A percentile compares a stretch with the other conserved stretches of the same genome.
These are phyloP conservation scores for Lantana camara DNA, from an alignment of 257 asterid genomes.

Conservation along the genomic window DNA sequence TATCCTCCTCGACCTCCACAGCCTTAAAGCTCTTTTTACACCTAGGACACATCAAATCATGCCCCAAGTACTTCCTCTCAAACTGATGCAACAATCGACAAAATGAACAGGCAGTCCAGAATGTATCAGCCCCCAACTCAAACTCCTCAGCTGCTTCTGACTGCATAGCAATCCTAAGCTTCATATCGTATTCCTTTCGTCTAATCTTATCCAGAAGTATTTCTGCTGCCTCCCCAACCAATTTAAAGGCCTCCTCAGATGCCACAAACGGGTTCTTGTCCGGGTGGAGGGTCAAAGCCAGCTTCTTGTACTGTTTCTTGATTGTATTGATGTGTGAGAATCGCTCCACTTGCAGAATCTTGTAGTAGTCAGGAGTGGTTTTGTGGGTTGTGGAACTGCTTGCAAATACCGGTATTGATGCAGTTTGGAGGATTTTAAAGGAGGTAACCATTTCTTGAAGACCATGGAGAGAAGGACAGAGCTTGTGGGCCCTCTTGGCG, in stretches of 20 bases:
- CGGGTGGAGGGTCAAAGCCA: conserved; percentile 79
- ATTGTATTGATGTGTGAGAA: conserved; percentile 61
- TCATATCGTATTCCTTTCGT: conserved; percentile 75
- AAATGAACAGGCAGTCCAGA: conserved; percentile 62
- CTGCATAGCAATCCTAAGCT: conserved; percentile 76
- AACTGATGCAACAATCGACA: conserved; percentile 72
- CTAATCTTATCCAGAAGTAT: conserved; percentile 71
- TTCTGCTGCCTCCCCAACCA: conserved; percentile 74
- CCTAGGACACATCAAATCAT: conserved; percentile 67
- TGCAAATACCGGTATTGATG: conserved; percentile 31
- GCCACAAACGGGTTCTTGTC: conserved; percentile 67
- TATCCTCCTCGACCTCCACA: conserved; percentile 46
- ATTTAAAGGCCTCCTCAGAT: conserved; percentile 83
- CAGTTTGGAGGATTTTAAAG: conserved; percentile 55
- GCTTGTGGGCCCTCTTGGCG: conserved; percentile 72
- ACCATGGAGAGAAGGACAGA: conserved; percentile 56
- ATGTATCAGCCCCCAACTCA: conserved; percentile 39
- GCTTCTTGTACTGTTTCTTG: conserved; percentile 75
- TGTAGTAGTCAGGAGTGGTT: conserved; percentile 63
- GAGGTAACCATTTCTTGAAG: conserved; percentile 63
- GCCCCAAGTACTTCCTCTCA: conserved; percentile 73
- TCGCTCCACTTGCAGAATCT: conserved; percentile 65
- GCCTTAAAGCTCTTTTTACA: conserved; percentile 79
- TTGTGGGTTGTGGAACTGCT: conserved; percentile 7
- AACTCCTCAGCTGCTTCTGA: conserved; percentile 43